These are phyloP conservation scores for Epichloe glyceriae DNA, from an alignment of 2,329 filamentous ascomycete species.

Conservation along the genomic window DNA sequence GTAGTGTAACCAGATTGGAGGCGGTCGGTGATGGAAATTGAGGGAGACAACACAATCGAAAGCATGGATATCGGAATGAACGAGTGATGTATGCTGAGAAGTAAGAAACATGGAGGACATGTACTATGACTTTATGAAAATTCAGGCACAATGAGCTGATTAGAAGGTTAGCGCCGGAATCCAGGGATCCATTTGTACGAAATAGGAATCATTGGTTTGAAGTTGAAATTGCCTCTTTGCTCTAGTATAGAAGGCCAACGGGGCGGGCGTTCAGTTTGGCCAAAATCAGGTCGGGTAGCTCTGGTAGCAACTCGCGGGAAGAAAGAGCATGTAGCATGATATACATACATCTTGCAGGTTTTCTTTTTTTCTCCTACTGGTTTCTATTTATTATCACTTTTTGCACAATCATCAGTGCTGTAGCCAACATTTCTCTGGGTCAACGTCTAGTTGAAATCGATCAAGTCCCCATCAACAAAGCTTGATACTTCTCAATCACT, in stretches of 20 bases:
- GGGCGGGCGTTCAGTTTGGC: neutral
- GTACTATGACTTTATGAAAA: neutral
- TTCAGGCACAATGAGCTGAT: neutral
- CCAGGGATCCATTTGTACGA: neutral
- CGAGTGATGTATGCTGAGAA: neutral
- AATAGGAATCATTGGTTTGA: neutral
- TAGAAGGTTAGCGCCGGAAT: neutral
- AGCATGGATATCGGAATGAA: neutral
- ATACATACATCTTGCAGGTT: neutral
- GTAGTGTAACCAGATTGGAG: slow-evolving; percentile 16
- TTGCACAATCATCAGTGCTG: neutral
- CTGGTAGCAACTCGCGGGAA: neutral
- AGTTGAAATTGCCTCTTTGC: neutral
- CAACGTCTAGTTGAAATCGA: slow-evolving; percentile 21
- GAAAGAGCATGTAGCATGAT: neutral
- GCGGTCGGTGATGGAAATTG: neutral
- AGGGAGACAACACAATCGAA: too few relatives aligned
- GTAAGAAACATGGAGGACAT: neutral
- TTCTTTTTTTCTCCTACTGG: neutral
- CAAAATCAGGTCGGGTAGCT: neutral
- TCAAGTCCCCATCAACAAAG: slow-evolving; percentile 56
- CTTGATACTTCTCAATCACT: slow-evolving; percentile 69
- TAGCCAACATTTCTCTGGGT: neutral
- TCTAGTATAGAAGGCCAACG: too few relatives aligned
- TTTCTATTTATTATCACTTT: neutral